phyloP scores from a whole-genome alignment of 441 rosid species.

The Syzygium malaccense region DNA sequence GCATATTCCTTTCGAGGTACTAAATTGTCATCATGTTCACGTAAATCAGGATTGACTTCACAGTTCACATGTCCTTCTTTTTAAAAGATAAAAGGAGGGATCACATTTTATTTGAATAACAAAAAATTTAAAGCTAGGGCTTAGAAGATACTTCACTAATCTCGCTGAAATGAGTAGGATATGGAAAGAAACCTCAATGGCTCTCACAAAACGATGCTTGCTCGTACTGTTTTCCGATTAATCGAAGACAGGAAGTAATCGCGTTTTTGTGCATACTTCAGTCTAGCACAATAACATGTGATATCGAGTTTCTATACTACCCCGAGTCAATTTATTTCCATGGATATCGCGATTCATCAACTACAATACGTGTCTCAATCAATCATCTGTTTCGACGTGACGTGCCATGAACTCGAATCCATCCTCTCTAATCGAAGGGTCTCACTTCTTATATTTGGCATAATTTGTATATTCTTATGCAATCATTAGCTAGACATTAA shows the following conservation, averaged over 20 bases:
- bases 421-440: background rate
- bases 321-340: background rate
- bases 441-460: background rate
- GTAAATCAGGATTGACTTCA: background rate
- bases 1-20: background rate
- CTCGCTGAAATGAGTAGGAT: background rate
- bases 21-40: background rate
- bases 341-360: background rate
- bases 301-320: background rate
- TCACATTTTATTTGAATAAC: too few species aligned
- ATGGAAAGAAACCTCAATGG: background rate
- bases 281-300: background rate
- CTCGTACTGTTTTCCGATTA: too few species aligned
- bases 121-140: background rate
- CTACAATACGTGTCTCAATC: too few species aligned
- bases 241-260: too few species aligned
- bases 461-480: background rate
- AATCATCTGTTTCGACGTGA: background rate
- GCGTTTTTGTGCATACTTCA: background rate
- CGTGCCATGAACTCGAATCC: background rate
- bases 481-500: background rate
- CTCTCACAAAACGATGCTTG: background rate
- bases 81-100: background rate
- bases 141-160: background rate
- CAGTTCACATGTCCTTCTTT: background rate